Conservation (phyloP, 2,329 filamentous ascomycete species). For the Ceratocystis cacaofunesta region DNA sequence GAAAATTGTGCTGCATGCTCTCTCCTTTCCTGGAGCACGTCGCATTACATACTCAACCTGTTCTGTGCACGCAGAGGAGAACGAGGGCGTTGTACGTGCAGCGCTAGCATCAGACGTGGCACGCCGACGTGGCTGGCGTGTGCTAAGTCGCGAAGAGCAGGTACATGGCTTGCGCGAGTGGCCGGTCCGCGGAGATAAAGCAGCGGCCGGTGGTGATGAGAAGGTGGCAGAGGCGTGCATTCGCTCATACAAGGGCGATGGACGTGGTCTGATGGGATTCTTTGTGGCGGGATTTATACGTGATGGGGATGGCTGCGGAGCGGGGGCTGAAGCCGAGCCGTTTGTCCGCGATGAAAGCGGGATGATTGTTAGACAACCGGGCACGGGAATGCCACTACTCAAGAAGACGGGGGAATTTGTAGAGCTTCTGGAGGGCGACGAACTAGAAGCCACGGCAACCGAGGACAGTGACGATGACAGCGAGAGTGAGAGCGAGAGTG, state of each 20-base stretch:
- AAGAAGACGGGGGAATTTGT: slow-evolving; percentile 24
- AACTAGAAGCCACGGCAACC: slow-evolving; percentile 10
- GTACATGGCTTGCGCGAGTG: slow-evolving; percentile 62
- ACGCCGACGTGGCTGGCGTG: slow-evolving; percentile 54
- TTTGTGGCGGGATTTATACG: slow-evolving; percentile 81
- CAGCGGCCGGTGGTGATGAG: slow-evolving; percentile 34
- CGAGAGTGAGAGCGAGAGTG: neutral
- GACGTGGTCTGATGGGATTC: slow-evolving; percentile 81
- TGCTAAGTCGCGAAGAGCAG: slow-evolving; percentile 59
- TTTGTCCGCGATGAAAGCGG: slow-evolving; percentile 41
- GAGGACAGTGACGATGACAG: slow-evolving; percentile 17
- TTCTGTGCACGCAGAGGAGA: slow-evolving; percentile 74
- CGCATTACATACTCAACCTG: slow-evolving; percentile 89
- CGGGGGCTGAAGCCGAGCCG: slow-evolving; percentile 26
- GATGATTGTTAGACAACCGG: slow-evolving; percentile 29
- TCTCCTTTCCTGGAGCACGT: slow-evolving; percentile 59
- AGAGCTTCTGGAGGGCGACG: slow-evolving; percentile 19
- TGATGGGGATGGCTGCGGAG: slow-evolving; percentile 27
- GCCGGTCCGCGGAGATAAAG: slow-evolving; percentile 47
- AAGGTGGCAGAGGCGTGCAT: slow-evolving; percentile 60
- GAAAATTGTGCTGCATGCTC: slow-evolving; percentile 66
- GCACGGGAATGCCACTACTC: slow-evolving; percentile 26
- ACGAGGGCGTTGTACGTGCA: slow-evolving; percentile 66
- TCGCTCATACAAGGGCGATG: slow-evolving; percentile 65
- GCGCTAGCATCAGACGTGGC: slow-evolving; percentile 57